Conservation (phyloP, 768 basidiomycete species). For the Mycena leptocephala region DNA sequence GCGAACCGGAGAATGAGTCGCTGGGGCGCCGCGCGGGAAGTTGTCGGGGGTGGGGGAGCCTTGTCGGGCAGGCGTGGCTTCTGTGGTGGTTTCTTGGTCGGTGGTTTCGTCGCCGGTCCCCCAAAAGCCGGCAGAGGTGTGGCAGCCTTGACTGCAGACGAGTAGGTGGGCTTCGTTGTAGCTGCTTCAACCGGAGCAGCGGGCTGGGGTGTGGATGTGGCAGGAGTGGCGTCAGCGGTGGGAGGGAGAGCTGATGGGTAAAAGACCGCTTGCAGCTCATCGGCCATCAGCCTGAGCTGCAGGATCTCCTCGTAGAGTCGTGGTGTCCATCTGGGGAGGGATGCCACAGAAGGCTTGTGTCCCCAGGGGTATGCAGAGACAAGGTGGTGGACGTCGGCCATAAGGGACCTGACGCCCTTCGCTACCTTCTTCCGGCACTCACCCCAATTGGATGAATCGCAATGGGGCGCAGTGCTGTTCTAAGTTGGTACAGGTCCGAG, state of each 20-base stretch:
- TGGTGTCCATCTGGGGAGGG: not conserved
- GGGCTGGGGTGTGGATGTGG: not conserved
- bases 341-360: too few species aligned
- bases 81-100: conserved; percentile 20
- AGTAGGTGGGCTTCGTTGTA: conserved; percentile 3
- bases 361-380: too few species aligned
- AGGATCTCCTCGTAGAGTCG: conserved; percentile 1
- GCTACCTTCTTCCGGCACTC: too few species aligned
- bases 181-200: conserved; percentile 15
- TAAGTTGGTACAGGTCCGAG: too few species aligned
- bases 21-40: conserved; percentile 5
- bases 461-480: too few species aligned
- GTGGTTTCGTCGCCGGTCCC: not conserved
- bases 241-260: not conserved
- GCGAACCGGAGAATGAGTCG: conserved; percentile 7
- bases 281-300: not conserved
- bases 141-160: conserved; percentile 6
- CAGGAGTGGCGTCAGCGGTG: not conserved
- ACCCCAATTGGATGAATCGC: too few species aligned
- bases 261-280: not conserved
- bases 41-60: conserved; percentile 6
- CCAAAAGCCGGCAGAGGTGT: not conserved
- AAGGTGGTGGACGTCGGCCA: too few species aligned
- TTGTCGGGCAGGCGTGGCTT: conserved; percentile 18
- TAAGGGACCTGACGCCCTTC: too few species aligned